These are phyloP conservation scores for Trichoderma asperellum DNA, from an alignment of 2,329 filamentous ascomycete genomes.

Conservation along the genomic window DNA sequence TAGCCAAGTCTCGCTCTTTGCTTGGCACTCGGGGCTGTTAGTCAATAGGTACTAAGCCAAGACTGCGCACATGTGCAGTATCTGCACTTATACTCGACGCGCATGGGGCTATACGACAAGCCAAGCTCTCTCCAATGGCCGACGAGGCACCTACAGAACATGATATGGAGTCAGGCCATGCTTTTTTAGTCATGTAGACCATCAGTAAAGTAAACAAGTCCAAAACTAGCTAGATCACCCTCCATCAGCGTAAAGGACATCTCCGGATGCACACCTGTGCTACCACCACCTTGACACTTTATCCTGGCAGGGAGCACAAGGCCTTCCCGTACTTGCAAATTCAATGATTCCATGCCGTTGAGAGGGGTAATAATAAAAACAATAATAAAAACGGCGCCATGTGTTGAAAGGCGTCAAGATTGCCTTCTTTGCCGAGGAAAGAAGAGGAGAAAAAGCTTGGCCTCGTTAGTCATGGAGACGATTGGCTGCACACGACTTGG, in stretches of 20 bases:
- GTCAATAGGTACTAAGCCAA: neutral
- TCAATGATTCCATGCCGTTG: neutral
- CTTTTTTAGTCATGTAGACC: neutral
- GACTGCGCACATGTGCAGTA: neutral
- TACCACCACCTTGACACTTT: neutral
- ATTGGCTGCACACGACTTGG: neutral
- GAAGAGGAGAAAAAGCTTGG: slow-evolving; percentile 2
- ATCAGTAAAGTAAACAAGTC: neutral
- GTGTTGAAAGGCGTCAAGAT: neutral
- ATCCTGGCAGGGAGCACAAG: neutral
- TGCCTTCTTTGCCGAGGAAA: neutral
- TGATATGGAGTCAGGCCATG: neutral
- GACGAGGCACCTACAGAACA: neutral
- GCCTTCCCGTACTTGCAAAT: neutral
- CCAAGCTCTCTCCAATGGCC: neutral
- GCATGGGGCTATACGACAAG: neutral
- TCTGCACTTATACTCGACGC: neutral
- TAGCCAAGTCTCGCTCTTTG: neutral
- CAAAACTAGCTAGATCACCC: neutral
- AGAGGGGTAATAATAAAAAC: neutral
- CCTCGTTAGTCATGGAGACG: neutral
- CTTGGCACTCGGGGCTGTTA: neutral
- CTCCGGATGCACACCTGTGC: neutral
- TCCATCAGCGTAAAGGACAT: neutral
- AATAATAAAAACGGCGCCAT: neutral